Evolutionary conservation across 768 basidiomycete species (phyloP).

Genomic region (Tricholoma furcatifolium): DNA sequence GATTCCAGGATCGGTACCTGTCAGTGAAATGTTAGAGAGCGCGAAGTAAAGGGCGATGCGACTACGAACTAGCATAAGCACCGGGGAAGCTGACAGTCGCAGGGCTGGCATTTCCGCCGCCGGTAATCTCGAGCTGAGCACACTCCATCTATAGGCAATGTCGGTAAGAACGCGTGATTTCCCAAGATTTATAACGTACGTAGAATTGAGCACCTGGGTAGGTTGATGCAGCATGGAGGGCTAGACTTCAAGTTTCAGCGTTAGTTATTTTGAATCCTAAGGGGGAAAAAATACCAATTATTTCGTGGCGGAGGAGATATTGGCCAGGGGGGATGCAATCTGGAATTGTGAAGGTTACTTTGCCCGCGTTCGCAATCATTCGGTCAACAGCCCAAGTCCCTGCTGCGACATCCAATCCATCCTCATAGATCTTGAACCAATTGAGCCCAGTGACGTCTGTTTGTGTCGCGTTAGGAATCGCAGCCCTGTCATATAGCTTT

Average conservation of each 20-base stretch:
- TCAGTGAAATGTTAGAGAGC: background rate
- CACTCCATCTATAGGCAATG: conserved; percentile 39
- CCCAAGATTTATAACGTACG: conserved; percentile 25
- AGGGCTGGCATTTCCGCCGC: conserved; percentile 40
- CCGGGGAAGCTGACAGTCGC: conserved; percentile 49
- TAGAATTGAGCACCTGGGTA: conserved; percentile 63
- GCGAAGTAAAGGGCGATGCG: background rate
- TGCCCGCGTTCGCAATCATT: conserved; percentile 47
- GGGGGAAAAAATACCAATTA: conserved; percentile 40
- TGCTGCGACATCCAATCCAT: conserved; percentile 31
- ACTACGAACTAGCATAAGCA: conserved; percentile 34
- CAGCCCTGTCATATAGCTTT: conserved; percentile 34
- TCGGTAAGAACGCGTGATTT: background rate
- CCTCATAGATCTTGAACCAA: conserved; percentile 57
- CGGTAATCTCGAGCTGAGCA: conserved; percentile 44
- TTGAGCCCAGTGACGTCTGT: conserved; percentile 43
- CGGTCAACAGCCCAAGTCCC: conserved; percentile 46
- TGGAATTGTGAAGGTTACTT: conserved; percentile 46
- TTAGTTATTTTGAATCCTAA: background rate
- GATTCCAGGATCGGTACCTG: conserved; percentile 45
- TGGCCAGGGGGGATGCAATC: conserved; percentile 44
- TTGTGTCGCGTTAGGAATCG: conserved; percentile 44
- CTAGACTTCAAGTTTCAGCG: conserved; percentile 19
- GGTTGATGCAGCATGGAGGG: conserved; percentile 39
- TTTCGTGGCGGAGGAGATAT: conserved; percentile 48